Evolutionary conservation across 192 early-diverging fungal genomes (phyloP), one percentile per base, ranked within the genome.

Genomic region (Oehlia diaphana): DNA sequence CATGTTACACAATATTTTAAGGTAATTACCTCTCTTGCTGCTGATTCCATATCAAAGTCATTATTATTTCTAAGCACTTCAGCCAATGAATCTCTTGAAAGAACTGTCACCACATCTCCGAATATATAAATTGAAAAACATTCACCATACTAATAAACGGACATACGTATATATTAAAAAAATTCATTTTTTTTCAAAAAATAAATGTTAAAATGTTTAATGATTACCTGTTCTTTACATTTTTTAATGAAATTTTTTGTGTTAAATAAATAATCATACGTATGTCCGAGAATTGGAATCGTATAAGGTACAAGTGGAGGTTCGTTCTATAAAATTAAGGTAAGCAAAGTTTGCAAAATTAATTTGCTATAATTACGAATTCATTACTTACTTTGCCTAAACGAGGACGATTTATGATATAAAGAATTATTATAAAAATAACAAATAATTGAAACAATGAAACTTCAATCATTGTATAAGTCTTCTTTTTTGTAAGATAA

Each of bases 271-370:
- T 58, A 62, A 62, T 31, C 14, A 50, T 4, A 62, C 35, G 73
- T 62, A 63, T 75, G 73, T 62, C 73, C 73, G 8, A 75, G 23
- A 61, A 75, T 42, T 63, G 73, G 73, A 61, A 62, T 35, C 14
- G 10, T 23, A 9, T 75, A 75, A 62, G 50, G 31, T 6, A 75
- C 73, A 23, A 75, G 23, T 4, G 73, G 73, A 35, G 73, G 73
- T 26, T 75, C 73, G 12, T 75, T 75, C 73, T 75, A 35, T 42
- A 7, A 72, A 72, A 6, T 2, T 31, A 31, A 31, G 5, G 39
- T 42, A 42, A 42, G 39, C 7, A 42, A 42, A 42, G 7, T 42
- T 42, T 8, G 7, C 5, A 37, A 37, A 37, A 31, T 37, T 37
- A 37, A 42, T 42, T n/a, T 19, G 31, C 31, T 31, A 31, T 10